A percentile compares a stretch with the other conserved stretches of the same genome.
These are phyloP conservation scores for Pseudogymnoascus sp. DNA, from an alignment of 2,329 filamentous ascomycete genomes.

Conservation along the genomic window DNA sequence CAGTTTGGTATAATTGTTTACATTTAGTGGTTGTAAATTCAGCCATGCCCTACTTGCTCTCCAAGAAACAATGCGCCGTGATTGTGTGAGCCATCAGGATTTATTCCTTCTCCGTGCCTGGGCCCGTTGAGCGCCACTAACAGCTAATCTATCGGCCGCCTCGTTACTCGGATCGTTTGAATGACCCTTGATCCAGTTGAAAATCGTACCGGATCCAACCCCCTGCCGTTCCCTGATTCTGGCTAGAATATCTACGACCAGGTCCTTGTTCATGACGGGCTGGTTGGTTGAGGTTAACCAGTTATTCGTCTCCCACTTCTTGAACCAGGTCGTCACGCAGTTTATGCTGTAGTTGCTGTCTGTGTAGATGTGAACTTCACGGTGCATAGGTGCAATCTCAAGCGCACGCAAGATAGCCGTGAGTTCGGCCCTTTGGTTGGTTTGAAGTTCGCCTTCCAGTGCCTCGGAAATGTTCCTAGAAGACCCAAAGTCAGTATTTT, in stretches of 20 bases:
- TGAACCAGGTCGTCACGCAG: conserved; percentile 78
- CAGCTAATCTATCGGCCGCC: conserved; percentile 72
- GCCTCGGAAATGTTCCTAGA: conserved; percentile 44
- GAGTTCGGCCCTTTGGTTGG: conserved; percentile 93
- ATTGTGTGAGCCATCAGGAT: neutral
- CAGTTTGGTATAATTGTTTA: conserved; percentile 7
- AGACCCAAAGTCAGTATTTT: conserved; percentile 11
- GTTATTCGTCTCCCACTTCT: conserved; percentile 63
- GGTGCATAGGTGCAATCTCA: conserved; percentile 60
- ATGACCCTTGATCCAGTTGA: conserved; percentile 90
- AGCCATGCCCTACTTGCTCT: neutral
- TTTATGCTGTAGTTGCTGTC: conserved; percentile 89
- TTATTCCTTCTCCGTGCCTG: conserved; percentile 1
- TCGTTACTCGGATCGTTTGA: conserved; percentile 64
- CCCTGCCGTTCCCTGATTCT: conserved; percentile 62
- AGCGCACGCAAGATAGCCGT: conserved; percentile 80
- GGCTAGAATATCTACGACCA: conserved; percentile 64
- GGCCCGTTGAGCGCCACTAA: conserved; percentile 46
- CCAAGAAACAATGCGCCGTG: neutral
- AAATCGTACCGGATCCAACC: conserved; percentile 55
- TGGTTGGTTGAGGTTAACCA: conserved; percentile 70
- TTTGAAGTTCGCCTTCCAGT: conserved; percentile 48
- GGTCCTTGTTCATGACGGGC: conserved; percentile 76
- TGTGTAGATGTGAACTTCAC: conserved; percentile 69
- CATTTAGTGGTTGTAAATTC: conserved; percentile 1